Evolutionary conservation across 768 basidiomycete species (phyloP).

Genomic region (Auricularia auricula-judae): DNA sequence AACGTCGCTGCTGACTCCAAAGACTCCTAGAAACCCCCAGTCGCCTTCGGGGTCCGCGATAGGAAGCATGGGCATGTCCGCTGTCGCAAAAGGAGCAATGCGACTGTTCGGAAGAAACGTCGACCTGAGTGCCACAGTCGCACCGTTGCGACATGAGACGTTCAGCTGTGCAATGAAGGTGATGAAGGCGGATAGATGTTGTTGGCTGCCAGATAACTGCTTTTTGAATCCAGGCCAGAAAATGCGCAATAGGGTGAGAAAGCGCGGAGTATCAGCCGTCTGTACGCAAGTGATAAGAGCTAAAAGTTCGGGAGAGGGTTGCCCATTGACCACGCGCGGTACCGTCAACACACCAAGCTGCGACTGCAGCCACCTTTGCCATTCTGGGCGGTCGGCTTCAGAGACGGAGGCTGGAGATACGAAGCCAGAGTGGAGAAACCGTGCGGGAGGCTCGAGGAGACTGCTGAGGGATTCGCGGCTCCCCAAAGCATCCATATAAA

Average conservation of each 20-base stretch:
- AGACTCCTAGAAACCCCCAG: slow-evolving; percentile 12
- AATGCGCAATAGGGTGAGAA: too few relatives aligned
- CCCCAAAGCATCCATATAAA: background rate
- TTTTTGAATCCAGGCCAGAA: background rate
- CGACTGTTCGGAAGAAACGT: background rate
- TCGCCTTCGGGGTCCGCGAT: slow-evolving; percentile 12
- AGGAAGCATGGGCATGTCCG: background rate
- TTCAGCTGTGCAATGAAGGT: background rate
- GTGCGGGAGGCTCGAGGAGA: background rate
- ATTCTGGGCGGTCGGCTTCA: background rate
- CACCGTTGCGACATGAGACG: background rate
- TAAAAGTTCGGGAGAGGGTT: too few relatives aligned
- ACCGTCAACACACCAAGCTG: background rate
- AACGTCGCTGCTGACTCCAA: slow-evolving; percentile 11
- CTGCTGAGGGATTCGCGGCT: background rate
- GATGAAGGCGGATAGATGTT: background rate
- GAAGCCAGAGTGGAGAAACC: background rate
- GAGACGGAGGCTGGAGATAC: background rate
- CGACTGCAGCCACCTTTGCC: background rate
- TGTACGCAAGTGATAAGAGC: too few relatives aligned
- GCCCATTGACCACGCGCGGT: background rate
- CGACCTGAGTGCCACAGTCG: background rate
- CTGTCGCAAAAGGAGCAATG: background rate
- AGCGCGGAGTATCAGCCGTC: too few relatives aligned
- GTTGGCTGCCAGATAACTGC: background rate